phyloP scores from a whole-genome alignment of 805 yeast genomes.

The Kazachstania psychrophila region DNA sequence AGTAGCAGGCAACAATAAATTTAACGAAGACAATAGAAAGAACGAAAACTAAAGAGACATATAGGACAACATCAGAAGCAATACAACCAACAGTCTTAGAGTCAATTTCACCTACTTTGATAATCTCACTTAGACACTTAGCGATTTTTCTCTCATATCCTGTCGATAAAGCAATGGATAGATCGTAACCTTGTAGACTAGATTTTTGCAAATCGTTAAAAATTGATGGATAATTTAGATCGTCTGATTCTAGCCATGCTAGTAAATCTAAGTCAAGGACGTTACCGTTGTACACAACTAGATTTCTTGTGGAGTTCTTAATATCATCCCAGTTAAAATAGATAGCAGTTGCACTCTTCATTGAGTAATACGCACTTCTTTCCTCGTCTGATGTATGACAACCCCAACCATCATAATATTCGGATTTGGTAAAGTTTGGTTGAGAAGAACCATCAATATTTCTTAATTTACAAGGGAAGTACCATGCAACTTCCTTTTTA shows the following conservation, averaged over 20 bases:
- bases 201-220: constrained; percentile 52
- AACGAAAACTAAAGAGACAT: constrained; percentile 74
- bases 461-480: constrained; percentile 81
- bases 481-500: constrained; percentile 74
- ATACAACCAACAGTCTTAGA: constrained; percentile 88
- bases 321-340: constrained; percentile 89
- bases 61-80: constrained; percentile 76
- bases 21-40: constrained; percentile 68
- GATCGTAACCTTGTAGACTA: constrained; percentile 64
- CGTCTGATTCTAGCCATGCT: constrained; percentile 63
- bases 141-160: constrained; percentile 63
- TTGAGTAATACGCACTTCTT: constrained; percentile 54
- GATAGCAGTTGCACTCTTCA: constrained; percentile 60
- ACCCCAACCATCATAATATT: constrained; percentile 78
- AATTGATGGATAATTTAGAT: constrained; percentile 60
- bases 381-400: constrained; percentile 76
- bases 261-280: constrained; percentile 75
- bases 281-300: constrained; percentile 82
- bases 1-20: constrained; percentile 80
- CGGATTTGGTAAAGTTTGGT: constrained; percentile 48
- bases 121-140: constrained; percentile 73
- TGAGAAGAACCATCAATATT: constrained; percentile 61
- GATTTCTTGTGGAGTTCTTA: constrained; percentile 54
- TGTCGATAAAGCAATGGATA: constrained; percentile 61
- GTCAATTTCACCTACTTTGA: constrained; percentile 84